These are phyloP conservation scores for Yamadazyma diospyri DNA, from an alignment of 1,139 yeast genomes.

Conservation along the genomic window DNA sequence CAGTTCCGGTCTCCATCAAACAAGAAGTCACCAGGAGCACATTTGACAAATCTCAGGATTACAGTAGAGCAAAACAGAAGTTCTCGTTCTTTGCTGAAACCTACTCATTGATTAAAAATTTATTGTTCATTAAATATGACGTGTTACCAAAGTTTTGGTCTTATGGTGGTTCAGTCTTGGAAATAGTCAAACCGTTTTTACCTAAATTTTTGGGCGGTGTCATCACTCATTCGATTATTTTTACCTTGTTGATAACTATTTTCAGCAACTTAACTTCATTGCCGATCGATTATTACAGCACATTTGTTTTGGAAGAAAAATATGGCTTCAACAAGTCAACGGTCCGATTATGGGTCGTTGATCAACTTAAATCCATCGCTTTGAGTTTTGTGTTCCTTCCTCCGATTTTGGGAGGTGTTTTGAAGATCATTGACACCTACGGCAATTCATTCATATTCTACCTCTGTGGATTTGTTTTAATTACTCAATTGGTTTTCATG, in stretches of 20 bases:
- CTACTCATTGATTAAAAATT: slow-evolving; percentile 52
- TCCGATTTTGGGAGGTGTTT: slow-evolving; percentile 70
- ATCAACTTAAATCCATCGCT: slow-evolving; percentile 57
- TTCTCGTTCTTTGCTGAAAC: slow-evolving; percentile 60
- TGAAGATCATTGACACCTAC: slow-evolving; percentile 75
- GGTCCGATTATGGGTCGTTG: slow-evolving; percentile 63
- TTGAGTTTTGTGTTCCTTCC: slow-evolving; percentile 60
- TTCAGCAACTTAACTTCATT: slow-evolving; percentile 50
- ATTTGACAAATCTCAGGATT: slow-evolving; percentile 72
- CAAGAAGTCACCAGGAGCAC: slow-evolving; percentile 69
- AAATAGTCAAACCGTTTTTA: slow-evolving; percentile 26
- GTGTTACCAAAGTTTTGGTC: slow-evolving; percentile 69
- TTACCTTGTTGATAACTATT: slow-evolving; percentile 44
- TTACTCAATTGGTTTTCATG: slow-evolving; percentile 69
- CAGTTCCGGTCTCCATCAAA: slow-evolving; percentile 62
- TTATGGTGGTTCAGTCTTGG: slow-evolving; percentile 41
- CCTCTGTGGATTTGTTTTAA: slow-evolving; percentile 67
- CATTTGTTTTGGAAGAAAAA: slow-evolving; percentile 87
- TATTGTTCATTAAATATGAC: slow-evolving; percentile 57
- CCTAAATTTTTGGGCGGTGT: slow-evolving; percentile 50
- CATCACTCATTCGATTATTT: slow-evolving; percentile 66
- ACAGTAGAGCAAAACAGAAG: slow-evolving; percentile 76
- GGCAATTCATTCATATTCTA: slow-evolving; percentile 81
- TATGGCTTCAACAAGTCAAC: slow-evolving; percentile 92
- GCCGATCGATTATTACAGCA: slow-evolving; percentile 72